Percentiles rank a stretch among this genome's conserved stretches.
phyloP scores from a whole-genome alignment of 2,329 filamentous ascomycete genomes.

The Clonostachys byssicola region DNA sequence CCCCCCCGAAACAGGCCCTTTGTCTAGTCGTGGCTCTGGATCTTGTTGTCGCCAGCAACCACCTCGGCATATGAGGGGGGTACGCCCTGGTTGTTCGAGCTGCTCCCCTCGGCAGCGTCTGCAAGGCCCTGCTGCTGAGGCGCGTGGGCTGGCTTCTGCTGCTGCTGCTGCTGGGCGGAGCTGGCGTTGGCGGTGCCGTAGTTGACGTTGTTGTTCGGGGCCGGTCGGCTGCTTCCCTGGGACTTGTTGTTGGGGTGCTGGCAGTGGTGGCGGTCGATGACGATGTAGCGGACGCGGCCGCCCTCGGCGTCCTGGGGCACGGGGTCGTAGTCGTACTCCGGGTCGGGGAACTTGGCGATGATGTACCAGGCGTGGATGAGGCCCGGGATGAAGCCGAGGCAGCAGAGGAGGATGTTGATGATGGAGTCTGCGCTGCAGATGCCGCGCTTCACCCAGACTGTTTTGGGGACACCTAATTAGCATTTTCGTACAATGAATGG shows the following conservation, averaged over 20 bases:
- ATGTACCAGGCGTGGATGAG: constrained; percentile 98
- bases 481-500: neutral
- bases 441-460: constrained; percentile 95
- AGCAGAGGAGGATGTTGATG: constrained; percentile 90
- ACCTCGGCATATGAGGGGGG: constrained; percentile 90
- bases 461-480: constrained; percentile 10
- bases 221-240: constrained; percentile 13
- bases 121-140: constrained; percentile 20
- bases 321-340: constrained; percentile 65
- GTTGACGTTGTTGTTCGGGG: constrained; percentile 24
- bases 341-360: constrained; percentile 83
- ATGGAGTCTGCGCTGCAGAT: constrained; percentile 88
- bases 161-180: constrained; percentile 13
- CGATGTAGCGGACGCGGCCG: constrained; percentile 12
- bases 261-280: neutral
- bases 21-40: constrained; percentile 52
- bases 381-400: constrained; percentile 76
- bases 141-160: constrained; percentile 10
- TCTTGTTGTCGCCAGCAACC: constrained; percentile 85
- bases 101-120: constrained; percentile 35
- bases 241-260: constrained; percentile 14
- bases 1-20: neutral
- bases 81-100: constrained; percentile 36
- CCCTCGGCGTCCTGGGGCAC: constrained; percentile 52
- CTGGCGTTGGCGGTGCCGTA: constrained; percentile 39